Evolutionary conservation across 2,329 filamentous ascomycete genomes (phyloP).

Genomic region (Bipolaris victoriae): DNA sequence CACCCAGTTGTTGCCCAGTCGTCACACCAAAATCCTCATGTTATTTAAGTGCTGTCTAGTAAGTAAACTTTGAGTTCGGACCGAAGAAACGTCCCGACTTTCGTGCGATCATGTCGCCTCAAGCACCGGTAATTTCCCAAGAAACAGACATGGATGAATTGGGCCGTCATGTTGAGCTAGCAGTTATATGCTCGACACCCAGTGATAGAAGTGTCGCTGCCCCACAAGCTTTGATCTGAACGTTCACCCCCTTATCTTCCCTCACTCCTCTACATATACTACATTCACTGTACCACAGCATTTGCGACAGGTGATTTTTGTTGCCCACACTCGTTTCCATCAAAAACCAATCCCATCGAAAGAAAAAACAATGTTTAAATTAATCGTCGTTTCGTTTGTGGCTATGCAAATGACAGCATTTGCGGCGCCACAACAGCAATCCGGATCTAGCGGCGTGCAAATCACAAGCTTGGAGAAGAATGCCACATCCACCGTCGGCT

Average conservation of each 20-base stretch:
- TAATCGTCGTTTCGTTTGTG: not conserved
- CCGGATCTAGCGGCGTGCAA: not conserved
- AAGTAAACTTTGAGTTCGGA: constrained; percentile 2
- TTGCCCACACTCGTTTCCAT: not conserved
- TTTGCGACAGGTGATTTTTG: not conserved
- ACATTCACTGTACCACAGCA: not conserved
- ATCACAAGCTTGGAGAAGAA: constrained; percentile 15
- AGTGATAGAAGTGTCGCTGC: not conserved
- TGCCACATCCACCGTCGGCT: constrained; percentile 13
- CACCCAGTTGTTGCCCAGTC: not conserved
- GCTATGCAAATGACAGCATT: constrained; percentile 11
- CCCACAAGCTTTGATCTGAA: not conserved
- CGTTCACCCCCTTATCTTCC: not conserved
- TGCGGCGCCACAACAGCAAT: constrained; percentile 7
- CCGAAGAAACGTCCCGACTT: constrained; percentile 1
- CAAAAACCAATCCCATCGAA: not conserved
- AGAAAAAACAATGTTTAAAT: constrained; percentile 3
- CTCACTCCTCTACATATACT: too few species aligned
- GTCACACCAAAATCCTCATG: not conserved
- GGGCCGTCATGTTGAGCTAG: not conserved
- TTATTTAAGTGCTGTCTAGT: not conserved
- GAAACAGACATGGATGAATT: not conserved
- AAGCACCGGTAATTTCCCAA: not conserved
- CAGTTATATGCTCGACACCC: not conserved
- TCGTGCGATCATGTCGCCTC: not conserved